phyloP scores from a whole-genome alignment of 1,139 yeast genomes.

The Geotrichum candidum region DNA sequence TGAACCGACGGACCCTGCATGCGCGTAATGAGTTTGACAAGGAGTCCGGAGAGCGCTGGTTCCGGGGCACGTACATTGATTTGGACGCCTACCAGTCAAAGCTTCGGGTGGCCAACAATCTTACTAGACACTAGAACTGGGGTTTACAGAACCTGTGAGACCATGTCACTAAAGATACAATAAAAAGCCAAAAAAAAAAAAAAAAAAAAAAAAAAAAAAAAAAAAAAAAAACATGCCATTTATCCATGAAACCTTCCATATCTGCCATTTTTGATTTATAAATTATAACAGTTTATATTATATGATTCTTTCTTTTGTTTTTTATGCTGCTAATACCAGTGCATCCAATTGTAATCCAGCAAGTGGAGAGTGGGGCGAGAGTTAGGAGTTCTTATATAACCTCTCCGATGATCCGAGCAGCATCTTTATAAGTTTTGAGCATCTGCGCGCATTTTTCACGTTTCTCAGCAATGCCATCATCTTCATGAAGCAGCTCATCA shows the following conservation, averaged over 20 bases:
- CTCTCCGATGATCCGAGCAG: slow-evolving; percentile 81
- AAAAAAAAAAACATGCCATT: too few species aligned
- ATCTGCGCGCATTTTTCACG: slow-evolving; percentile 80
- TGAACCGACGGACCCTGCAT: slow-evolving; percentile 68
- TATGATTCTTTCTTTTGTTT: not conserved
- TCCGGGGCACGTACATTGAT: slow-evolving; percentile 74
- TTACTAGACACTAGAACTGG: slow-evolving; percentile 4
- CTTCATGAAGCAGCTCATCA: slow-evolving; percentile 83
- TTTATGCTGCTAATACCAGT: not conserved
- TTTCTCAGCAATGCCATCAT: slow-evolving; percentile 82
- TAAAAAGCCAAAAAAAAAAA: too few species aligned
- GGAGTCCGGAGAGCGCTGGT: slow-evolving; percentile 56
- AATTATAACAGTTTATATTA: too few species aligned
- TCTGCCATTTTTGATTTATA: too few species aligned
- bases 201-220: too few species aligned
- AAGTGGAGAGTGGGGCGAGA: not conserved
- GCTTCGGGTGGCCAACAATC: slow-evolving; percentile 37
- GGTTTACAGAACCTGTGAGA: too few species aligned
- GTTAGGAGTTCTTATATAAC: slow-evolving; percentile 47
- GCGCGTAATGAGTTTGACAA: slow-evolving; percentile 58
- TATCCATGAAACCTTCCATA: too few species aligned
- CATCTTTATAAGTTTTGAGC: slow-evolving; percentile 80
- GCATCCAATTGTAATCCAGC: not conserved
- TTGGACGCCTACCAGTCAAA: slow-evolving; percentile 67
- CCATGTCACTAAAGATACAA: too few species aligned